Evolutionary conservation across 306 rosid species (phyloP).

Genomic region (Lathyrus sativus): DNA sequence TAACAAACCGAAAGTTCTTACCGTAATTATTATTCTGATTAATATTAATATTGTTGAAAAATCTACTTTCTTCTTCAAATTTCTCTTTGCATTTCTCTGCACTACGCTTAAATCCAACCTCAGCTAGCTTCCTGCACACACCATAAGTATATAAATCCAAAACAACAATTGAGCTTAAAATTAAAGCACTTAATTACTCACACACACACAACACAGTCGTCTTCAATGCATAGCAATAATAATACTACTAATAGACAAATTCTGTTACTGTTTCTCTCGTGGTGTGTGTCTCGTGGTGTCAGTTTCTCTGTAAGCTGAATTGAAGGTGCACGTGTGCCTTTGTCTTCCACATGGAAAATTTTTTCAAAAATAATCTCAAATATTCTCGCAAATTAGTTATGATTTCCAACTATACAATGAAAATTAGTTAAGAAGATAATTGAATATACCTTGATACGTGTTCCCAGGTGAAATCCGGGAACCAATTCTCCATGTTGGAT

Average conservation of each 20-base stretch:
- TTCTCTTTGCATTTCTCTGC: constrained; percentile 89
- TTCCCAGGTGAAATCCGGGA: constrained; percentile 89
- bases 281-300: constrained; percentile 37
- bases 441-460: constrained; percentile 71
- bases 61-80: constrained; percentile 84
- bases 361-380: neutral
- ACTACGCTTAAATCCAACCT: constrained; percentile 75
- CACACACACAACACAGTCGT: neutral
- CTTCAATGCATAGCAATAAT: constrained; percentile 25
- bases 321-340: constrained; percentile 51
- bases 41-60: constrained; percentile 55
- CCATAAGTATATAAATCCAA: constrained; percentile 47
- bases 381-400: neutral
- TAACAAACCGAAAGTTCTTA: constrained; percentile 51
- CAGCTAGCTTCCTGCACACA: constrained; percentile 78
- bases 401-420: no score
- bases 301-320: constrained; percentile 31
- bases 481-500: constrained; percentile 83
- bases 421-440: neutral
- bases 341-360: constrained; percentile 40
- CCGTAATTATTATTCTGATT: constrained; percentile 54
- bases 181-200: constrained; percentile 45
- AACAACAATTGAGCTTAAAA: constrained; percentile 22
- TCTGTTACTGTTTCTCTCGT: constrained; percentile 30
- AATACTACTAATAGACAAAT: constrained; percentile 28